Conservation (phyloP, 2,329 filamentous ascomycete species). For the Parastagonospora avenae region DNA sequence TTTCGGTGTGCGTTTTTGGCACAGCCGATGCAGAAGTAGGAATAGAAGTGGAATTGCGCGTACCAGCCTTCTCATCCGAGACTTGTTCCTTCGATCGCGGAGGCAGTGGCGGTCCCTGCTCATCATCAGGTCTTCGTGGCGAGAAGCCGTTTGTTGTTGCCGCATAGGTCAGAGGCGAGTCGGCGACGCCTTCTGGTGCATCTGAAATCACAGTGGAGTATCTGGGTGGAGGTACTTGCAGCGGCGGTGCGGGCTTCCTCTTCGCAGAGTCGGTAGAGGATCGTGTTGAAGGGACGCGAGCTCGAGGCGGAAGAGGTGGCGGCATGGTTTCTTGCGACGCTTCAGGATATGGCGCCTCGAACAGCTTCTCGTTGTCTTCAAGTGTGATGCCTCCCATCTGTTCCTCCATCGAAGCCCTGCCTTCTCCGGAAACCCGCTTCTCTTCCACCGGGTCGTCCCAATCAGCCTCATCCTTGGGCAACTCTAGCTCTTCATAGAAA, state of each 20-base stretch:
- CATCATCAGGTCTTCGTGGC: conserved; percentile 27
- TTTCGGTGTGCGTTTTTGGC: conserved; percentile 11
- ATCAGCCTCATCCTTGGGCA: conserved; percentile 48
- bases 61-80: conserved; percentile 46
- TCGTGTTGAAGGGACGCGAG: conserved; percentile 26
- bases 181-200: conserved; percentile 38
- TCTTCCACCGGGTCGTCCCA: conserved; percentile 56
- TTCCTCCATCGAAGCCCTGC: conserved; percentile 37
- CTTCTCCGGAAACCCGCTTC: conserved; percentile 27
- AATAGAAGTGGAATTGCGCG: conserved; percentile 34
- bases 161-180: conserved; percentile 48
- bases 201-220: conserved; percentile 53
- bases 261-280: conserved; percentile 38
- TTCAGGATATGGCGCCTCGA: conserved; percentile 14
- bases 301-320: conserved; percentile 49
- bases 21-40: conserved; percentile 18
- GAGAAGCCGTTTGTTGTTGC: conserved; percentile 49
- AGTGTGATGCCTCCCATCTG: conserved; percentile 51
- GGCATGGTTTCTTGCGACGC: conserved; percentile 18
- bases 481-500: conserved; percentile 48
- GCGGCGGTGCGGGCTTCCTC: conserved; percentile 51
- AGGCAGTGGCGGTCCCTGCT: conserved; percentile 14
- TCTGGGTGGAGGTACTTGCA: conserved; percentile 46
- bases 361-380: conserved; percentile 47
- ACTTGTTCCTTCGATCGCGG: conserved; percentile 21